Evolutionary conservation across 225 moss, liverwort and hornwort genomes (phyloP).

Genomic region (Antitrichia curtipendula): DNA sequence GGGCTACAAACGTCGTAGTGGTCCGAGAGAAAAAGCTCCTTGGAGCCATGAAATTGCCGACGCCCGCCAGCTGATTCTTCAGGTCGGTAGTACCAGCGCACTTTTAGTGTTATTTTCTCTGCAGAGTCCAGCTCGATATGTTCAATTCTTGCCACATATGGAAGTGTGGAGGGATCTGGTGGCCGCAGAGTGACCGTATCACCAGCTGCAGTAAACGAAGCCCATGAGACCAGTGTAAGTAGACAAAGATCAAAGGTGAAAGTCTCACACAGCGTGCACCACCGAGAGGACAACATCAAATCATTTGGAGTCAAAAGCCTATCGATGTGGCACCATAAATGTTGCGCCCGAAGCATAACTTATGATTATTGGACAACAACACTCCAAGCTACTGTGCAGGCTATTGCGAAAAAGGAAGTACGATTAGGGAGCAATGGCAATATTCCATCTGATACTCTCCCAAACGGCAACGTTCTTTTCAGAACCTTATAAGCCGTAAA

Average conservation of each 20-base stretch:
- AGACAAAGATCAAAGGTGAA: not conserved
- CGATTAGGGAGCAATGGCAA: not conserved
- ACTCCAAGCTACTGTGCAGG: no score
- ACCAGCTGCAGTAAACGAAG: not conserved
- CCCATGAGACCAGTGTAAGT: not conserved
- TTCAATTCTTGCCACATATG: conserved; percentile 64
- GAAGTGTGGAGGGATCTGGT: conserved; percentile 44
- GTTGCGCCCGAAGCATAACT: not conserved
- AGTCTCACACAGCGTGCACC: not conserved
- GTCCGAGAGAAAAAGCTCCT: conserved; percentile 64
- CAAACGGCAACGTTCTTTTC: not conserved
- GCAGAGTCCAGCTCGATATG: conserved; percentile 41
- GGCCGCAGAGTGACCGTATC: conserved; percentile 62
- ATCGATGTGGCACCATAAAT: not conserved
- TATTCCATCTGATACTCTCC: not conserved
- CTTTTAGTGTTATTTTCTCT: conserved; percentile 35
- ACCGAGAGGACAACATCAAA: not conserved
- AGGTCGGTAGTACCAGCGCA: conserved; percentile 72
- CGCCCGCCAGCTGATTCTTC: conserved; percentile 64
- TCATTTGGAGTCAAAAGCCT: not conserved
- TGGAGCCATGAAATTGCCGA: conserved; percentile 62
- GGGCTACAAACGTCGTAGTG: conserved; percentile 63
- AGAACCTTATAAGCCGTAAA: not conserved
- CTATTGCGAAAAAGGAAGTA: not conserved
- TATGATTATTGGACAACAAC: no score